A percentile compares a stretch with the other conserved stretches of the same genome.
Conservation (phyloP, 352 stramenopile genomes). For the Pythium periplocum region DNA sequence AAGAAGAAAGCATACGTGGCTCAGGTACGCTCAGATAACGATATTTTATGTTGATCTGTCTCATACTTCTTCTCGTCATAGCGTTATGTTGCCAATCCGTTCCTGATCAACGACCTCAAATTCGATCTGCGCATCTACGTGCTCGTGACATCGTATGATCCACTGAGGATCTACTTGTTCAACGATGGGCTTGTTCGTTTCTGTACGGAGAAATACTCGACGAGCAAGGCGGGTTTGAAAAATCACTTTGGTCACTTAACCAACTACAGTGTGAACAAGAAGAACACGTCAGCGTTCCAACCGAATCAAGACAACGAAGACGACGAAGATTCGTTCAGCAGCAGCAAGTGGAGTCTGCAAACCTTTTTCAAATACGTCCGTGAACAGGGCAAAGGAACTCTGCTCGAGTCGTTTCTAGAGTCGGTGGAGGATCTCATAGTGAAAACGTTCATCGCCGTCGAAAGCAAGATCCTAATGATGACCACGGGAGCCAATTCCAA, state of each 20-base stretch:
- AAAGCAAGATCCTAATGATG: slow-evolving; percentile 58
- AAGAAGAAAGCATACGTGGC: slow-evolving; percentile 73
- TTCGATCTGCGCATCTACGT: slow-evolving; percentile 92
- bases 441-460: slow-evolving; percentile 87
- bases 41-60: slow-evolving; percentile 6
- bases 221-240: slow-evolving; percentile 48
- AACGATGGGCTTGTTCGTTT: slow-evolving; percentile 86
- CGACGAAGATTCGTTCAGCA: slow-evolving; percentile 28
- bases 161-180: slow-evolving; percentile 82
- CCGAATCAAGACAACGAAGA: slow-evolving; percentile 57
- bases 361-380: slow-evolving; percentile 46
- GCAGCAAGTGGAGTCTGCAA: slow-evolving; percentile 83
- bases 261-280: slow-evolving; percentile 93
- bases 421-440: slow-evolving; percentile 79
- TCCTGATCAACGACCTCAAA: slow-evolving; percentile 87
- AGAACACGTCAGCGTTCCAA: slow-evolving; percentile 67
- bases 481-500: slow-evolving; percentile 13
- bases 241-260: slow-evolving; percentile 89
- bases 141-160: slow-evolving; percentile 81
- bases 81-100: slow-evolving; percentile 73
- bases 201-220: slow-evolving; percentile 80
- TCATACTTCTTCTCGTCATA: slow-evolving; percentile 16
- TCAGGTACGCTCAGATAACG: slow-evolving; percentile 24
- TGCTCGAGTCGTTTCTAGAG: slow-evolving; percentile 30
- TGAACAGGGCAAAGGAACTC: slow-evolving; percentile 28